Conservation (phyloP, 352 stramenopile genomes). For the Globisporangium yorkense region DNA sequence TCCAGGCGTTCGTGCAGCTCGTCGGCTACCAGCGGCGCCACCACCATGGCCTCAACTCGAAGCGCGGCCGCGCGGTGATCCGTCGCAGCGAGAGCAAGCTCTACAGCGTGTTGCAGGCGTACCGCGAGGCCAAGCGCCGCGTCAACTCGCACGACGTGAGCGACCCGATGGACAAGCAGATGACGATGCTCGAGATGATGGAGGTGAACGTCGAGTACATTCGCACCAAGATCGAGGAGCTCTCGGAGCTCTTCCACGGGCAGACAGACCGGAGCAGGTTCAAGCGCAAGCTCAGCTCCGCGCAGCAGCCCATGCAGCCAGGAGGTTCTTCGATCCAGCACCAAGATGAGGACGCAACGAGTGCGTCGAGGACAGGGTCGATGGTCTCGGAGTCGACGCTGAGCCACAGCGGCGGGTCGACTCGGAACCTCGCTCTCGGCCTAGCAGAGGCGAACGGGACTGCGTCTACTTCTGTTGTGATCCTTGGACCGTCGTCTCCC, state of each 20-base stretch:
- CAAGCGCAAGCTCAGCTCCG: slow-evolving; percentile 15
- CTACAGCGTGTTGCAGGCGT: slow-evolving; percentile 47
- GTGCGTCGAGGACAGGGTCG: not conserved
- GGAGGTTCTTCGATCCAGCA: not conserved
- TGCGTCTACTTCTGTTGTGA: not conserved
- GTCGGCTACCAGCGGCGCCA: slow-evolving; percentile 33
- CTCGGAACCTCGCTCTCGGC: not conserved
- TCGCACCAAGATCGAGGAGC: slow-evolving; percentile 69
- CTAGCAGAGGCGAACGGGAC: not conserved
- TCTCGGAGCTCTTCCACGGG: slow-evolving; percentile 41
- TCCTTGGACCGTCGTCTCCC: not conserved
- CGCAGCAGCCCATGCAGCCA: slow-evolving; percentile 1
- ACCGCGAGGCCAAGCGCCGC: slow-evolving; percentile 49
- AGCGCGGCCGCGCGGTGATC: slow-evolving; percentile 3
- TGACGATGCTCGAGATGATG: slow-evolving; percentile 86
- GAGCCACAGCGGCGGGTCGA: slow-evolving; percentile 2
- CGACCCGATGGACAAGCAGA: slow-evolving; percentile 75
- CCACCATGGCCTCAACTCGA: slow-evolving; percentile 14
- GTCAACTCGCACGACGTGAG: slow-evolving; percentile 64
- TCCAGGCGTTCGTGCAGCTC: slow-evolving; percentile 63
- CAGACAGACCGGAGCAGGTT: slow-evolving; percentile 19
- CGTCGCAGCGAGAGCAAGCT: slow-evolving; percentile 45
- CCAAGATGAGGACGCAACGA: not conserved
- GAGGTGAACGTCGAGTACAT: slow-evolving; percentile 83
- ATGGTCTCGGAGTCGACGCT: not conserved